phyloP scores from a whole-genome alignment of 2,329 filamentous ascomycete species.

The Annulohypoxylon truncatum region DNA sequence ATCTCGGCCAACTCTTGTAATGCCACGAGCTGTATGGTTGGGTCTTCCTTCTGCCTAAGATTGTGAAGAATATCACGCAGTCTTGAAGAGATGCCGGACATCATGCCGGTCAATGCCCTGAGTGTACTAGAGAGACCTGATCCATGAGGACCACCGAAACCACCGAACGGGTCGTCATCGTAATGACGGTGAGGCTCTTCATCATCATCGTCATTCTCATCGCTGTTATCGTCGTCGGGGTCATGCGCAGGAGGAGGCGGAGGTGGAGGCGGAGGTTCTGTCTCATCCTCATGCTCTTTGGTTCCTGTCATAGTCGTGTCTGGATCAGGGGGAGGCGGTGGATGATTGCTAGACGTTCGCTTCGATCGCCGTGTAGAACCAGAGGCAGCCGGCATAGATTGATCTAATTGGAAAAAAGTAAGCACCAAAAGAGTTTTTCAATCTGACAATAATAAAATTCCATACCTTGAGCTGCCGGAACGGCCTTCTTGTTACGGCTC shows the following conservation, averaged over 20 bases:
- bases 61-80: conserved; percentile 81
- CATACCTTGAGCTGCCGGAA: conserved; percentile 59
- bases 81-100: conserved; percentile 83
- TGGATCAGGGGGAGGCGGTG: conserved; percentile 61
- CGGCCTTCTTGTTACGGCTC: conserved; percentile 74
- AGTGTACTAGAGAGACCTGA: conserved; percentile 82
- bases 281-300: conserved; percentile 63
- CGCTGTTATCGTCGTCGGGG: conserved; percentile 56
- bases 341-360: conserved; percentile 61
- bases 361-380: conserved; percentile 61
- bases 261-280: conserved; percentile 57
- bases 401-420: conserved; percentile 28
- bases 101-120: conserved; percentile 89
- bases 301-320: conserved; percentile 79
- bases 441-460: not conserved
- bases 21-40: conserved; percentile 88
- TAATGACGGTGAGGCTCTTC: conserved; percentile 69
- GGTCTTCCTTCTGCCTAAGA: conserved; percentile 84
- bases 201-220: conserved; percentile 65
- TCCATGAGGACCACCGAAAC: conserved; percentile 74
- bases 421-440: not conserved
- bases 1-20: conserved; percentile 94
- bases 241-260: conserved; percentile 56
- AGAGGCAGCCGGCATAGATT: conserved; percentile 50
- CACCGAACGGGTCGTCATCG: conserved; percentile 72